Base-by-base conservation (phyloP, 306 rosid genomes). In the Datisca glomerata region DNA sequence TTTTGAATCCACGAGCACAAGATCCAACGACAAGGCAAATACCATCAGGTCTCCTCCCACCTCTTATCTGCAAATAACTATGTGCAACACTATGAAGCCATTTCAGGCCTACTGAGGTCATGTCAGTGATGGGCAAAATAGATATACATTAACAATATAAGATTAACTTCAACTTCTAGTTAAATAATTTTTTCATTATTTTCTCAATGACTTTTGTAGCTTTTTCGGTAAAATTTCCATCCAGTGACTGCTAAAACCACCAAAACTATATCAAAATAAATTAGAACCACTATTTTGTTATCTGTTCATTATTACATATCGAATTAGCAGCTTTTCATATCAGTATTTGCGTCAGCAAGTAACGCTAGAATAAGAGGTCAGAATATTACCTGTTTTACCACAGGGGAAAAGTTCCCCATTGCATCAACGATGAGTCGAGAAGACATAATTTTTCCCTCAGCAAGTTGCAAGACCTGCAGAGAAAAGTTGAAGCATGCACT, bases 351-450 rank as follows among this genome's bases (percentile, higher is more conserved):
- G n/a, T n/a, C n/a, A n/a, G n/a, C n/a, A n/a, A n/a, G n/a, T n/a
- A n/a, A n/a, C n/a, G n/a, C n/a, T n/a, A n/a, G n/a, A n/a, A 14
- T 12, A 49, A 23, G 7, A 35, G 24, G 21, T 21, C 8, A 22
- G 33, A 35, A 36, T 21, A 19, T 60, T 45, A 75, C 95, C 86
- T 89, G 97, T 53, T 74, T 83, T 56, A 89, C 97, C 33, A 89
- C 49, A 14, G 97, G 95, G 32, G 97, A 89, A 53, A 83, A 89
- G 72, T 89, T 89, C 50, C 97, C 97, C 97, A 80, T 89, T 58
- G 97, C 95, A 60, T 89, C 95, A 53, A 89, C 65, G 54, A 85
- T 49, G 53, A 83, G 95, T 59, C 69, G 71, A 55, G 83, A 79
- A 21, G 94, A 65, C 59, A 83, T 62, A 43, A 64, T 55, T 41